phyloP scores from a whole-genome alignment of 2,329 filamentous ascomycete genomes.

The Ilyonectria robusta region DNA sequence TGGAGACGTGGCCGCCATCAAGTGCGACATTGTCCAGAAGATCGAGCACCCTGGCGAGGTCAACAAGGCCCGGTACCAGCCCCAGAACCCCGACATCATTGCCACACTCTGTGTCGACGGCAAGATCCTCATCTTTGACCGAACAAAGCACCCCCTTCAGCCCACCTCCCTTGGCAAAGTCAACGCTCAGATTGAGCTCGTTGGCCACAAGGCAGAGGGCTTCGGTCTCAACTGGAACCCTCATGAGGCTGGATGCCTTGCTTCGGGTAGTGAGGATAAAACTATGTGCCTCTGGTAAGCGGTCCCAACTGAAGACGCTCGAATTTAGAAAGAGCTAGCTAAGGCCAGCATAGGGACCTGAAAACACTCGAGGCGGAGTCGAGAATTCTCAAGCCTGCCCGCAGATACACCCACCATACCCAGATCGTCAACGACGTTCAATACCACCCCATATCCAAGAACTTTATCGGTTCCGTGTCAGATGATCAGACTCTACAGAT shows the following conservation, averaged over 20 bases:
- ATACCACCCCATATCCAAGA: conserved; percentile 88
- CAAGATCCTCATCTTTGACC: conserved; percentile 92
- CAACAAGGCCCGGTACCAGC: conserved; percentile 98
- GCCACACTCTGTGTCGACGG: conserved; percentile 93
- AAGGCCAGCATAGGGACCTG: conserved; percentile 74
- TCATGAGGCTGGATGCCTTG: conserved; percentile 83
- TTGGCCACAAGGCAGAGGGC: conserved; percentile 89
- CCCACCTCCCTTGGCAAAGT: conserved; percentile 76
- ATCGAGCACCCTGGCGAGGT: conserved; percentile 98
- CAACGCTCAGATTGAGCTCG: conserved; percentile 86
- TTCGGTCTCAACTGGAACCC: conserved; percentile 96
- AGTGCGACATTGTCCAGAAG: conserved; percentile 93
- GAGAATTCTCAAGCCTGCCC: conserved; percentile 78
- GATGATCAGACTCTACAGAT: conserved; percentile 96
- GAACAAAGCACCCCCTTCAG: conserved; percentile 89
- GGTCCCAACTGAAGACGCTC: not conserved
- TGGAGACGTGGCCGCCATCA: conserved; percentile 78
- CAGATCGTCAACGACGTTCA: conserved; percentile 98
- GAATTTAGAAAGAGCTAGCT: conserved; percentile 22
- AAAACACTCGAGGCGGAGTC: conserved; percentile 80
- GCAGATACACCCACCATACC: conserved; percentile 88
- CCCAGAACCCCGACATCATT: conserved; percentile 96
- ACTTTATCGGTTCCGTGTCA: conserved; percentile 92
- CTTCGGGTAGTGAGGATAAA: conserved; percentile 91
- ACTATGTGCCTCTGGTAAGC: conserved; percentile 91